Percentiles rank a stretch among this genome's conserved stretches.
phyloP scores from a whole-genome alignment of 1,139 yeast genomes.

The Geotrichum europaeum region DNA sequence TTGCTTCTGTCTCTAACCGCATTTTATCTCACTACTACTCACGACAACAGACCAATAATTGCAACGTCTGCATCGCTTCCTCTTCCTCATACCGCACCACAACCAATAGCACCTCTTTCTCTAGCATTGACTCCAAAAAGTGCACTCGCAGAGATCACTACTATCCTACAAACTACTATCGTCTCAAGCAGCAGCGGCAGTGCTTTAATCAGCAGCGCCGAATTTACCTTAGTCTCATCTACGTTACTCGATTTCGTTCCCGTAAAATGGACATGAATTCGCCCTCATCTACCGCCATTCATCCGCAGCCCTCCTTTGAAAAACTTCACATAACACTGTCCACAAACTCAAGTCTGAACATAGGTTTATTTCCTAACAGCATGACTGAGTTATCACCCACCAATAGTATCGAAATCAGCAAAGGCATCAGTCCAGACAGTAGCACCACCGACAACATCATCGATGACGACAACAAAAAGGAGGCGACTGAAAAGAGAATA shows the following conservation, averaged over 20 bases:
- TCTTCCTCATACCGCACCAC: neutral
- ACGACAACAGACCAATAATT: neutral
- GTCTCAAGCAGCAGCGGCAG: neutral
- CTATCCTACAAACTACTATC: neutral
- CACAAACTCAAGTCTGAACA: neutral
- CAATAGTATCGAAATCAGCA: conserved; percentile 1
- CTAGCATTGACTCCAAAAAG: neutral
- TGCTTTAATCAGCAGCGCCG: neutral
- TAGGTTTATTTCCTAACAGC: neutral
- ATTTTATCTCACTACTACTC: neutral
- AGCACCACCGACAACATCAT: conserved; percentile 1
- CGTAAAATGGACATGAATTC: neutral
- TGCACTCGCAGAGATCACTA: neutral
- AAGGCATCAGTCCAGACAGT: conserved; percentile 9
- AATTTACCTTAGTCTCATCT: neutral
- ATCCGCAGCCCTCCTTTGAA: conserved; percentile 4
- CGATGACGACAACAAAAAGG: conserved; percentile 6
- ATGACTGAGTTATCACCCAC: neutral
- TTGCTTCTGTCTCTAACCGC: neutral
- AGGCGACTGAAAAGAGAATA: conserved; percentile 8
- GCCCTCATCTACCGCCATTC: conserved; percentile 10
- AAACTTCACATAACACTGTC: conserved; percentile 1
- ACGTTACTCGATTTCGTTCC: neutral
- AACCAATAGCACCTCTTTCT: neutral
- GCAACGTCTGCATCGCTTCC: neutral